Percentiles rank a stretch among this genome's conserved stretches.
phyloP scores from a whole-genome alignment of 78 protist genomes.

The Thecamonas trahens region DNA sequence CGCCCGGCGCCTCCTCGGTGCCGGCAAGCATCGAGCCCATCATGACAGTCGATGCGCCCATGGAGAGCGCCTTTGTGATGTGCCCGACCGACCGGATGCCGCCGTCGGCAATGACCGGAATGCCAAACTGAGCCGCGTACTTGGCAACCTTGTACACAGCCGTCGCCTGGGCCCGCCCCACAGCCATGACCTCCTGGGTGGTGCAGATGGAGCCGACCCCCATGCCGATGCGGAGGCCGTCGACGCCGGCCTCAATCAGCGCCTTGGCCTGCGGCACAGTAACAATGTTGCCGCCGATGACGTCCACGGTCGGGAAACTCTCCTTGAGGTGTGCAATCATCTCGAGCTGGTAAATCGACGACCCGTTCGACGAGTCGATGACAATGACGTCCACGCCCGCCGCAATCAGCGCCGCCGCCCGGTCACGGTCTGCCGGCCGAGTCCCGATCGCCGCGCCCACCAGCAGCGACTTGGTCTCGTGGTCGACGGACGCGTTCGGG shows the following conservation, averaged over 20 bases:
- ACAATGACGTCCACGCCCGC: constrained; percentile 66
- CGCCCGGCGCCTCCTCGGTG: constrained; percentile 90
- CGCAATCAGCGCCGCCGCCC: constrained; percentile 26
- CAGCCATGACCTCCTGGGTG: constrained; percentile 83
- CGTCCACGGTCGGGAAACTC: constrained; percentile 20
- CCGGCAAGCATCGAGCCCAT: constrained; percentile 93
- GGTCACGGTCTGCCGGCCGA: constrained; percentile 30
- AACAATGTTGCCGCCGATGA: constrained; percentile 54
- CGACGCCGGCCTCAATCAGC: constrained; percentile 77
- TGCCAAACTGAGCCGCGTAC: constrained; percentile 41
- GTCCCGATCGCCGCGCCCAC: constrained; percentile 58
- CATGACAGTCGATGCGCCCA: constrained; percentile 89
- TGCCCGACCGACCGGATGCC: constrained; percentile 85
- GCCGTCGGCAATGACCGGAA: constrained; percentile 93
- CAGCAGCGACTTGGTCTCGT: constrained; percentile 24
- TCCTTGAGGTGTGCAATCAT: constrained; percentile 45
- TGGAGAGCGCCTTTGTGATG: constrained; percentile 83
- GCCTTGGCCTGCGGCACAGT: constrained; percentile 31
- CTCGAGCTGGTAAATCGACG: constrained; percentile 52
- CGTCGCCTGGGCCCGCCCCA: constrained; percentile 77
- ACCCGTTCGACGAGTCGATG: constrained; percentile 37
- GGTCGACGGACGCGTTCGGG: constrained; percentile 58
- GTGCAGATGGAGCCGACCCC: constrained; percentile 94
- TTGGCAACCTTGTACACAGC: constrained; percentile 71
- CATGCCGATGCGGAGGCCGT: constrained; percentile 90